Evolutionary conservation across 2,329 filamentous ascomycete species (phyloP).

Genomic region (Microcyclosporella mali): DNA sequence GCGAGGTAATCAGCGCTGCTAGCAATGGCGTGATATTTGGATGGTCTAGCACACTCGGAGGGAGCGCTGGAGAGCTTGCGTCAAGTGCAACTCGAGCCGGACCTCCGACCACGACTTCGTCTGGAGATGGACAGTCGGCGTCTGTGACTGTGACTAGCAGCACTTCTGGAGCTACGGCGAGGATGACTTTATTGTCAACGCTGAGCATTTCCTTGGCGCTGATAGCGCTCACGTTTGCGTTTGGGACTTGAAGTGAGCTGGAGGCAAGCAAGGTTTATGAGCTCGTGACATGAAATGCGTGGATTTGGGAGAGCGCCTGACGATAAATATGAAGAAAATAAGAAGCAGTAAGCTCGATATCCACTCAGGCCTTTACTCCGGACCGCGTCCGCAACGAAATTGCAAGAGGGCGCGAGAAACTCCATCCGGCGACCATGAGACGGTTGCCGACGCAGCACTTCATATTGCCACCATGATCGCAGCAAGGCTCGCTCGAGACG

Average conservation of each 20-base stretch:
- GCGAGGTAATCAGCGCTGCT: slow-evolving; percentile 15
- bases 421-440: too few species aligned
- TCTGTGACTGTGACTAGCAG: neutral
- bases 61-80: neutral
- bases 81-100: neutral
- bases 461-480: too few species aligned
- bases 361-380: too few species aligned
- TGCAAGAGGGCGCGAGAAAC: too few species aligned
- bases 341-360: too few species aligned
- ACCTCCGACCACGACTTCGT: neutral
- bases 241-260: slow-evolving; percentile 4
- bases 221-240: slow-evolving; percentile 2
- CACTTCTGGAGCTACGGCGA: neutral
- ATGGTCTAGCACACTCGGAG: neutral
- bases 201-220: neutral
- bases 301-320: too few species aligned
- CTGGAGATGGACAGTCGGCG: neutral
- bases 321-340: too few species aligned
- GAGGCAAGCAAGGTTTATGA: too few species aligned
- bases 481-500: too few species aligned
- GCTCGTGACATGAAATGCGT: too few species aligned
- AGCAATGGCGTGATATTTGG: slow-evolving; percentile 4
- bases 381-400: too few species aligned
- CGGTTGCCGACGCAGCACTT: too few species aligned
- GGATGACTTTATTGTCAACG: slow-evolving; percentile 1